Evolutionary conservation across 1,284 basidiomycete genomes (phyloP).

Genomic region (Gastroboletus turbinatus): DNA sequence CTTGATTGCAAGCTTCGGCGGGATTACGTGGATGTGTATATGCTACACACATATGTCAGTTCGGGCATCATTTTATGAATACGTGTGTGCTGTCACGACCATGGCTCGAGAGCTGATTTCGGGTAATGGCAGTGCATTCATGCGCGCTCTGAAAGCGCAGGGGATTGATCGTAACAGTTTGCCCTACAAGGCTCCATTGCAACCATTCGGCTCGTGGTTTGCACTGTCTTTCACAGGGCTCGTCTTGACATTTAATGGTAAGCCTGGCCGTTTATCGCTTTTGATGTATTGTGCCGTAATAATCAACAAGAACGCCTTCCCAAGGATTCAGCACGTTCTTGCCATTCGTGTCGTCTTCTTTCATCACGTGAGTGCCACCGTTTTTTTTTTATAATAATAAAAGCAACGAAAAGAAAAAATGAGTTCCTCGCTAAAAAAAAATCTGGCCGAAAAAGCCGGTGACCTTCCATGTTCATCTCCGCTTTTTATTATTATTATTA

Average conservation of each 20-base stretch:
- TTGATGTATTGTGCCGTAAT: constrained; percentile 11
- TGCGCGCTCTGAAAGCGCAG: constrained; percentile 40
- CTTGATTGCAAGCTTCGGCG: constrained; percentile 23
- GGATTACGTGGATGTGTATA: constrained; percentile 33
- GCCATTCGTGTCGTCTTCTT: constrained; percentile 23
- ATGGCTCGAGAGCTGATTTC: constrained; percentile 1
- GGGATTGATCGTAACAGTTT: constrained; percentile 45
- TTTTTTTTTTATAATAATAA: not conserved
- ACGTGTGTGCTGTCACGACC: constrained; percentile 6
- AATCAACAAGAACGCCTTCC: constrained; percentile 3
- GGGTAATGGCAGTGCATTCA: constrained; percentile 13
- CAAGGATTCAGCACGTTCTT: constrained; percentile 16
- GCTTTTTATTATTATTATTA: not conserved
- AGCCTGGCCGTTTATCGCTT: not conserved
- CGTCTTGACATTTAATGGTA: constrained; percentile 14
- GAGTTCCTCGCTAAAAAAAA: too few species aligned
- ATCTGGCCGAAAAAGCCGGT: not conserved
- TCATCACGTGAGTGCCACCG: constrained; percentile 30
- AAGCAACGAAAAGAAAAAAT: not conserved
- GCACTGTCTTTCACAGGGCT: constrained; percentile 13
- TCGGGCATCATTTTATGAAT: constrained; percentile 2
- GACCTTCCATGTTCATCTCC: constrained; percentile 32
- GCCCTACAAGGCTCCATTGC: constrained; percentile 41
- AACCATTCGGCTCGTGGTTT: constrained; percentile 42
- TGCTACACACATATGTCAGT: constrained; percentile 15